Percentiles rank a stretch among this genome's conserved stretches.
Evolutionary conservation across 768 basidiomycete genomes (phyloP).

Genomic region (Lyophyllum semitale): DNA sequence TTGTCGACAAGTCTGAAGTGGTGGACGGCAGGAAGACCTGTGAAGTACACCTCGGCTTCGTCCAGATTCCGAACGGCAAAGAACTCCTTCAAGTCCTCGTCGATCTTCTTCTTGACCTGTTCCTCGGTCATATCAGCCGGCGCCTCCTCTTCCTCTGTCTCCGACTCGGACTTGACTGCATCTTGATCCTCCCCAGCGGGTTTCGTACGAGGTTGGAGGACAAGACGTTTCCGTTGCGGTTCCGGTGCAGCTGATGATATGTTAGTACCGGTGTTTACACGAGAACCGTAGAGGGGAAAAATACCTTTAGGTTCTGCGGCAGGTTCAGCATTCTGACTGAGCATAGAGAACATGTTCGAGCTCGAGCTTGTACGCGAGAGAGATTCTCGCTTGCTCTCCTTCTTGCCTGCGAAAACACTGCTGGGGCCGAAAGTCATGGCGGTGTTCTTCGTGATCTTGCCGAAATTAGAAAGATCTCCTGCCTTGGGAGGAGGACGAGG

Average conservation of each 20-base stretch:
- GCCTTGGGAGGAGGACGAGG: conserved; percentile 71
- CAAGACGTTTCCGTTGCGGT: conserved; percentile 65
- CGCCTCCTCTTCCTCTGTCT: conserved; percentile 49
- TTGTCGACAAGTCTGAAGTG: conserved; percentile 72
- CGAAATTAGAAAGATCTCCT: conserved; percentile 85
- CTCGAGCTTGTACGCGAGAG: conserved; percentile 79
- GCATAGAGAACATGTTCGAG: conserved; percentile 89
- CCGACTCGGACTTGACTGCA: conserved; percentile 42
- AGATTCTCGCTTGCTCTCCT: conserved; percentile 68
- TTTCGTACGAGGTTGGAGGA: no score
- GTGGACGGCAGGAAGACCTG: conserved; percentile 64
- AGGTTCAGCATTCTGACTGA: conserved; percentile 63
- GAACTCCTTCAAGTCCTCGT: conserved; percentile 85
- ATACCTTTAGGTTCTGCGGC: conserved; percentile 60
- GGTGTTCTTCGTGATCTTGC: conserved; percentile 73
- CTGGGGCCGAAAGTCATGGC: conserved; percentile 82
- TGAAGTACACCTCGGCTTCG: conserved; percentile 89
- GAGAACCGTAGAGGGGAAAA: conserved; percentile 17
- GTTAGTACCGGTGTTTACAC: conserved; percentile 24
- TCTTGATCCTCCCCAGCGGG: conserved; percentile 58
- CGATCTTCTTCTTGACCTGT: conserved; percentile 74
- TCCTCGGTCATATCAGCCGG: conserved; percentile 64
- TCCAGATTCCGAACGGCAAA: conserved; percentile 81
- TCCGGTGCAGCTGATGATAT: conserved; percentile 45
- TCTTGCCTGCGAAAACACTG: conserved; percentile 80